Evolutionary conservation across 2,329 filamentous ascomycete genomes (phyloP), one percentile per base, ranked within the genome.

Genomic region (Lachnellula willkommii): DNA sequence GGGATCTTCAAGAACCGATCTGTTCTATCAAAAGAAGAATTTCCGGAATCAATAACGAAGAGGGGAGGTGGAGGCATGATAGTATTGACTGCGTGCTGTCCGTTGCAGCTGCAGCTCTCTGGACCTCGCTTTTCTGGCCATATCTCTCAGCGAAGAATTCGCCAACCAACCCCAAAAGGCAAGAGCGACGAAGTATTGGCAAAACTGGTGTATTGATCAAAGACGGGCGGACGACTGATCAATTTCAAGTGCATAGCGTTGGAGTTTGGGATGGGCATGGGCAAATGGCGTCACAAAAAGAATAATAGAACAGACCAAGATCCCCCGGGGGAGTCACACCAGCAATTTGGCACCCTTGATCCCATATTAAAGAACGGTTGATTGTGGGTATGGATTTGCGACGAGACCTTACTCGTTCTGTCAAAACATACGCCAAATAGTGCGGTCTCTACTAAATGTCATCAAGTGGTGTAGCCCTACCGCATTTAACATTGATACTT

Each of bases 1-100:
- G 70, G 94, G 94, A 43, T 95, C 89, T 78, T 94, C 88, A 57
- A 85, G 94, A 75, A 99, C 94, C 69, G 94, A 99, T 81, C 80
- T 97, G 75, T 70, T 70, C 55, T 69, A 67, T 59, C 66, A 65
- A 57, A 88, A 89, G 73, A 89, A 89, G 77, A 76, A 82, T 76
- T 84, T 84, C 68, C 73, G 82, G 64, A 85, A 84, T 77, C 79
- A 84, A 60, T 73, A 64, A 45, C 42, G 42, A 45, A 5, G 11
- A 50, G 17, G n/a, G 35, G 22, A 32, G 15, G 36, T 11, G 7
- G 14, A 40, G 37, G 37, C 15, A 17, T 40, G 6, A 28, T 51
- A 35, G 46, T 36, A 24, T 52, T 52, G 20, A 24, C 17, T 52
- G 50, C 39, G 28, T 11, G 28, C 28, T 32, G 9, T 32, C 28